A percentile compares a stretch with the other conserved stretches of the same genome.
phyloP scores from a whole-genome alignment of 169 alveolate species.

The Babesia bigemina region DNA sequence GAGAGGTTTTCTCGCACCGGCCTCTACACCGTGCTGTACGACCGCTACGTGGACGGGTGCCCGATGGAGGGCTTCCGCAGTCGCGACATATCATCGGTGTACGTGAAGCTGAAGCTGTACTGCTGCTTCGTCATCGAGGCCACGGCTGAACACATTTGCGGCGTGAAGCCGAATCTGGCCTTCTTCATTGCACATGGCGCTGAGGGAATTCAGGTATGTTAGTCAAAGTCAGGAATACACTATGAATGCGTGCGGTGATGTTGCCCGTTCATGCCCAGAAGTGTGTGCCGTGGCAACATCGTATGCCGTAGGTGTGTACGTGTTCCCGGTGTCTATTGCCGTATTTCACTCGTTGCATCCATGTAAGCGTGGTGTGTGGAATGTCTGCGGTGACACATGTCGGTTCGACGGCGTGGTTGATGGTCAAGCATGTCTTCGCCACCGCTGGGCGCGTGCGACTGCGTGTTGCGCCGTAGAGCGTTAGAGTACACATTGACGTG shows the following conservation, averaged over 20 bases:
- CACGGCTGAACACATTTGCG: conserved; percentile 67
- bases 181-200: conserved; percentile 76
- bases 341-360: no score
- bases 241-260: not conserved
- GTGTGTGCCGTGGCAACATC: not conserved
- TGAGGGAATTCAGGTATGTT: conserved; percentile 73
- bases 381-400: no score
- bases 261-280: not conserved
- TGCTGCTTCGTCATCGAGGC: conserved; percentile 70
- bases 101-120: conserved; percentile 61
- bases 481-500: no score
- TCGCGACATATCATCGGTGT: conserved; percentile 20
- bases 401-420: no score
- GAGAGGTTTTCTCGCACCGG: conserved; percentile 68
- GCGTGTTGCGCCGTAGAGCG: no score
- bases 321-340: no score
- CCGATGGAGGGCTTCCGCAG: conserved; percentile 38
- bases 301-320: not conserved
- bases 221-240: not conserved
- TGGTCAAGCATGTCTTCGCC: no score
- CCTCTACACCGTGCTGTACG: conserved; percentile 48
- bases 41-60: conserved; percentile 36
- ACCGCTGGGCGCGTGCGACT: no score
- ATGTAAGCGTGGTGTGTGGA: no score
- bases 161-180: conserved; percentile 78